phyloP scores from a whole-genome alignment of 2,329 filamentous ascomycete species.

The Aspergillus sp. region DNA sequence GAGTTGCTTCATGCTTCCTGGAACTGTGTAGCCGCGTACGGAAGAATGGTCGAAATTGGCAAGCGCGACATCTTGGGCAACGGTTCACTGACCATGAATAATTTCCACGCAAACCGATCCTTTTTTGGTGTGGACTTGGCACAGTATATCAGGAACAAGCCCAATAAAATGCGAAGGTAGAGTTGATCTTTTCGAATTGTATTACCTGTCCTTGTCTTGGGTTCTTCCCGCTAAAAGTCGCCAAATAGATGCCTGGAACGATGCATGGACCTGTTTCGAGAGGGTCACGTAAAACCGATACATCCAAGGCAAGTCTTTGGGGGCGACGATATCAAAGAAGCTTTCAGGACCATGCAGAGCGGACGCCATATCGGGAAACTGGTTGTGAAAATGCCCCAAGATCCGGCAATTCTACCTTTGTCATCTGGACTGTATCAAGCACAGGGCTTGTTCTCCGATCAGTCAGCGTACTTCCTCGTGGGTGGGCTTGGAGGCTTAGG shows the following conservation, averaged over 20 bases:
- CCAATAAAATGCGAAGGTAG: slow-evolving; percentile 7
- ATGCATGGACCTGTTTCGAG: background rate
- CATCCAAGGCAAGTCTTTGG: slow-evolving; percentile 17
- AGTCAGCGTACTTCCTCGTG: slow-evolving; percentile 31
- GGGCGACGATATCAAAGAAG: slow-evolving; percentile 32
- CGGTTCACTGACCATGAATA: slow-evolving; percentile 21
- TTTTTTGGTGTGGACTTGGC: slow-evolving; percentile 26
- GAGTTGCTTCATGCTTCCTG: slow-evolving; percentile 28
- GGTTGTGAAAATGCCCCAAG: slow-evolving; percentile 22
- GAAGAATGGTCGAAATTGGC: slow-evolving; percentile 27
- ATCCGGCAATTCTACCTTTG: background rate
- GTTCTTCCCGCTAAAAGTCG: too few species aligned
- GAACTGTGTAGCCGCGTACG: slow-evolving; percentile 30
- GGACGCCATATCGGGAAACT: slow-evolving; percentile 49
- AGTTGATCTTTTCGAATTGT: too few species aligned
- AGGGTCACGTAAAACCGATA: slow-evolving; percentile 15
- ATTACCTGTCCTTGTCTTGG: too few species aligned
- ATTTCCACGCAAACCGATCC: slow-evolving; percentile 21
- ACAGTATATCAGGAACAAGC: slow-evolving; percentile 9
- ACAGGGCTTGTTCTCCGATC: background rate
- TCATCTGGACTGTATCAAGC: background rate
- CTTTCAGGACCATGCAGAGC: slow-evolving; percentile 45
- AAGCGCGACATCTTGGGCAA: slow-evolving; percentile 24
- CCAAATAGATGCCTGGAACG: too few species aligned
- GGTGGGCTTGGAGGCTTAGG: slow-evolving; percentile 44